Conservation (phyloP, 1,284 basidiomycete species). For the Ceratobasidium sp. region DNA sequence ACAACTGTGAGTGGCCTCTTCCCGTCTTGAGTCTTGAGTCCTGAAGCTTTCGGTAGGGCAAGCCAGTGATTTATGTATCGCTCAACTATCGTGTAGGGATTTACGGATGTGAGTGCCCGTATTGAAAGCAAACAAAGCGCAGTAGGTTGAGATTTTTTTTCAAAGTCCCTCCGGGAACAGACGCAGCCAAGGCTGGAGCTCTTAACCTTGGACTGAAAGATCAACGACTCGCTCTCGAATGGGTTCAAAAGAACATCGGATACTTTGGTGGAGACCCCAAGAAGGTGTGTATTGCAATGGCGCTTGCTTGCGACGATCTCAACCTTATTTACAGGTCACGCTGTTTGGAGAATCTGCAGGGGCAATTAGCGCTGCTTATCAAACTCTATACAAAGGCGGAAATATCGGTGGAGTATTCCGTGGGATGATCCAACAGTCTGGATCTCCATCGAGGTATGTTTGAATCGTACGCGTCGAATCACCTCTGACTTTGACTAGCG, state of each 20-base stretch:
- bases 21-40: conserved; percentile 25
- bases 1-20: conserved; percentile 5
- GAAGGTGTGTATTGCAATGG: conserved; percentile 44
- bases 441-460: conserved; percentile 36
- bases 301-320: not conserved
- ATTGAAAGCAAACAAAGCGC: too few relatives aligned
- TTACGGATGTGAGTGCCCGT: conserved; percentile 50
- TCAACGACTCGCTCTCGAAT: conserved; percentile 54
- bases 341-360: conserved; percentile 47
- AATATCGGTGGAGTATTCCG: conserved; percentile 37
- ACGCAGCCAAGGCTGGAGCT: conserved; percentile 46
- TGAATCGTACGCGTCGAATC: not conserved
- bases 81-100: conserved; percentile 55
- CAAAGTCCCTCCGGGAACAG: conserved; percentile 43
- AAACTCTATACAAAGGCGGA: conserved; percentile 42
- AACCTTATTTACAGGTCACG: conserved; percentile 37
- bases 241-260: conserved; percentile 55
- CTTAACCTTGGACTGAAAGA: conserved; percentile 52
- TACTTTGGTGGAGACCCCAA: conserved; percentile 55
- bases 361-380: conserved; percentile 40
- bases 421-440: conserved; percentile 40
- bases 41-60: conserved; percentile 40
- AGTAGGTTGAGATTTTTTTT: not conserved
- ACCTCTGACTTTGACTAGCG: not conserved
- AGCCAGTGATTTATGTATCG: conserved; percentile 52